Evolutionary conservation across 129 eudicot genomes (phyloP), one percentile per base, ranked within the genome.

Genomic region (Ambrosia trifida): DNA sequence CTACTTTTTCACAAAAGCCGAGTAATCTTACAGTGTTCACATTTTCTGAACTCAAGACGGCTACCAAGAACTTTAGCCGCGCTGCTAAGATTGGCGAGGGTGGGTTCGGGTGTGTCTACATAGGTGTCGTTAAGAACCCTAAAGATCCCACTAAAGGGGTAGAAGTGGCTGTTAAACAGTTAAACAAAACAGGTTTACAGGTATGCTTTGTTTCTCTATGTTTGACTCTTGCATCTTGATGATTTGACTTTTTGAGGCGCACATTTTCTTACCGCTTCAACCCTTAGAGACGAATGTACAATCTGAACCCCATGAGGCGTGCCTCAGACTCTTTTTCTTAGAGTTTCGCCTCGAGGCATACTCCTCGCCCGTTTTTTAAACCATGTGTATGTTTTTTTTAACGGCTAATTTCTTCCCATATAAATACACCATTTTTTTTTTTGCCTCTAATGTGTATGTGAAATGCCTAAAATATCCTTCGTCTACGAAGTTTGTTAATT

Each of bases 71-170:
- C 77, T 94, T 94, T 61, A 87, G 84, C 61, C 84, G 89, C 5
- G 82, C 91, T 4, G 72, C 89, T 16, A 94, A 88, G 72, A 78
- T 94, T 8, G 98, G 98, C 0, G 98, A 94, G 50, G 98, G 98
- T 11, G 98, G 98, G 57, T 94, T 94, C 76, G 98, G 98, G 50
- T 89, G 91, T 76, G 98, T 94, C 41, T 94, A 69, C 65, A 85
- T 73, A 60, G 97, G 97, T 7, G 57, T 75, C 7, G 80, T 94
- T 9, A 94, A 84, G 80, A 80, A 70, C 53, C 82, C 85, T 36
- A 84, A 73, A 60, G 90, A 90, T 58, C 80, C 89, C 47, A 54
- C 79, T 10, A 71, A 66, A 52, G 81, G 75, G 66, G 20, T 83
- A 9, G 92, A 87, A 44, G 97, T 94, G 28, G 98, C 98, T 24